Conservation (phyloP, 495 filamentous ascomycete genomes). For the Daldinia grandis region DNA sequence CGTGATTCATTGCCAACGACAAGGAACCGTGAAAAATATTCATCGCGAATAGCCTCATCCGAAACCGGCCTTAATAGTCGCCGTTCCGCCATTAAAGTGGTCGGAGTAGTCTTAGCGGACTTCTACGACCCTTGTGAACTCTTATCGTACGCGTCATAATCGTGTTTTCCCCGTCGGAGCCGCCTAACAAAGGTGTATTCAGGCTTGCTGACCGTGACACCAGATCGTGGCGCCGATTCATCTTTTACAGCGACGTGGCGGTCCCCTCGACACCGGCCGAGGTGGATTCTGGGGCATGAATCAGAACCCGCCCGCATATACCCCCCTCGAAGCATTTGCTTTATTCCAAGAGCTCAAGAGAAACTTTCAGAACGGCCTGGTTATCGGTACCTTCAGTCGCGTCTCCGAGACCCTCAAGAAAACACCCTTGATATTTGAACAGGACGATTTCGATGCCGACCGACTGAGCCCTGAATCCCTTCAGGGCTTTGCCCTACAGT, state of each 20-base stretch:
- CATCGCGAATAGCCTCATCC: slow-evolving; percentile 44
- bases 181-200: slow-evolving; percentile 17
- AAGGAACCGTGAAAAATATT: slow-evolving; percentile 45
- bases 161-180: slow-evolving; percentile 28
- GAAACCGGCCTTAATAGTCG: slow-evolving; percentile 33
- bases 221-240: slow-evolving; percentile 63
- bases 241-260: slow-evolving; percentile 56
- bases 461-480: slow-evolving; percentile 82
- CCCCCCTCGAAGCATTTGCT: slow-evolving; percentile 86
- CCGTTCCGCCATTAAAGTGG: slow-evolving; percentile 35
- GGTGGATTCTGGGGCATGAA: slow-evolving; percentile 65
- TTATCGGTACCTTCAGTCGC: slow-evolving; percentile 69
- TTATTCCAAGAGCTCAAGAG: slow-evolving; percentile 80
- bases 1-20: slow-evolving; percentile 49
- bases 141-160: slow-evolving; percentile 33
- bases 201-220: slow-evolving; percentile 35
- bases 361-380: slow-evolving; percentile 65
- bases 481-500: slow-evolving; percentile 75
- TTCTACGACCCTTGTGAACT: slow-evolving; percentile 14
- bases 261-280: slow-evolving; percentile 65
- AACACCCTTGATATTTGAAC: slow-evolving; percentile 72
- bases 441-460: slow-evolving; percentile 71
- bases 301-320: slow-evolving; percentile 69
- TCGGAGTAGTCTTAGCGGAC: slow-evolving; percentile 39
- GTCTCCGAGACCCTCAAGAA: slow-evolving; percentile 79